A percentile compares a stretch with the other conserved stretches of the same genome.
phyloP scores from a whole-genome alignment of 306 rosid species.

The Luffa aegyptiaca region DNA sequence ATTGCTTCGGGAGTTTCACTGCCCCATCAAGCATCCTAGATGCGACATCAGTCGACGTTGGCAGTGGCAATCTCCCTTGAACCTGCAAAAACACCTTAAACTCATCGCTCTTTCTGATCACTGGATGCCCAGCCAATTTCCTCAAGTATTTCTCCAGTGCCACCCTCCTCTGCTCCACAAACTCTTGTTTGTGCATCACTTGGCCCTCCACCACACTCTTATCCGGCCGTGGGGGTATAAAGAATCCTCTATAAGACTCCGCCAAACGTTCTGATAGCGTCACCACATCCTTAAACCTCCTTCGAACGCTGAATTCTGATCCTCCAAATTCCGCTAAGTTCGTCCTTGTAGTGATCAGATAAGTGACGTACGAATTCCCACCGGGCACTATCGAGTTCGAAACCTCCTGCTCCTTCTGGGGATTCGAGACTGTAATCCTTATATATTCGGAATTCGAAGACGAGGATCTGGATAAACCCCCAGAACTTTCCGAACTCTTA shows the following conservation, averaged over 20 bases:
- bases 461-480: slow-evolving; percentile 31
- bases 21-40: slow-evolving; percentile 97
- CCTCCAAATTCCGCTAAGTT: slow-evolving; percentile 55
- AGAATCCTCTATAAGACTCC: slow-evolving; percentile 70
- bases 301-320: slow-evolving; percentile 53
- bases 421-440: slow-evolving; percentile 65
- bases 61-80: slow-evolving; percentile 56
- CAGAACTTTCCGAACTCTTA: slow-evolving; percentile 30
- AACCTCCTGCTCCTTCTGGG: slow-evolving; percentile 67
- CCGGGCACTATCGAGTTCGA: slow-evolving; percentile 79
- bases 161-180: slow-evolving; percentile 85
- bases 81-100: slow-evolving; percentile 64
- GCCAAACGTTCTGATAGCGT: slow-evolving; percentile 69
- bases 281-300: slow-evolving; percentile 82
- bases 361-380: slow-evolving; percentile 45
- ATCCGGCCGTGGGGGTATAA: slow-evolving; percentile 84
- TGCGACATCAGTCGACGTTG: slow-evolving; percentile 46
- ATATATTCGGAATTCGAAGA: slow-evolving; percentile 44
- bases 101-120: slow-evolving; percentile 76
- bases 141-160: slow-evolving; percentile 80
- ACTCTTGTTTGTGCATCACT: slow-evolving; percentile 92
- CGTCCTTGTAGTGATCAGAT: slow-evolving; percentile 66
- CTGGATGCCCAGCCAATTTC: slow-evolving; percentile 63
- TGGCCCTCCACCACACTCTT: slow-evolving; percentile 92
- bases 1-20: slow-evolving; percentile 65